Evolutionary conservation across 2,329 filamentous ascomycete species (phyloP), one percentile per base, ranked within the genome.

Genomic region (Neopestalotiopsis clavispora): DNA sequence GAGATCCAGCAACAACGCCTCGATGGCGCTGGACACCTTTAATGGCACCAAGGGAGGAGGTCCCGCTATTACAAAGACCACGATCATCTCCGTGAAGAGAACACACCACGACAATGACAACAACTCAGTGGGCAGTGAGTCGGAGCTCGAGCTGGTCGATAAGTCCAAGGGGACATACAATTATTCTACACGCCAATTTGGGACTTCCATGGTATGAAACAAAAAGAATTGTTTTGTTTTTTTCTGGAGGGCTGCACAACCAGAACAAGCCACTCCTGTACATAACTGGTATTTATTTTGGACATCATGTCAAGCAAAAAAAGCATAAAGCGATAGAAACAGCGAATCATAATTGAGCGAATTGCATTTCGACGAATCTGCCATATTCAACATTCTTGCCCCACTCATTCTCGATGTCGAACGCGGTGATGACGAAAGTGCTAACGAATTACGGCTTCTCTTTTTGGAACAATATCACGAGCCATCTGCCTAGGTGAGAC

Each of bases 11-110:
- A 60, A 67, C 42, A 69, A 69, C 49, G 64, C 40, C 14, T 69
- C 65, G 4, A 49, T 56, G 59, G 49, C 52, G 23, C 34, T 67
- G 28, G 65, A 23, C 23, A 66, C 42, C 42, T 14, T 45, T 20
- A 42, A 5, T 30, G 45, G 58, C 7, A n/a, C 32, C 14, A 66
- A 49, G 12, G 63, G 52, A 4, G 14, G 28, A 17, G 60, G 60
- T 30, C 61, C 66, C n/a, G 65, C 60, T 20, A 69, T 69, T 40
- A 69, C 65, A 32, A 69, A 69, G 60, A 69, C 68, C 10, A 69
- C 68, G 13, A 65, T 69, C 34, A 60, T 69, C 34, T 67, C 68
- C 12, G 68, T 69, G 28, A 59, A 69, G 52, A 65, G 58, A 40
- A 67, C 68, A 20, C 68, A 59, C 14, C 38, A 65, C 10, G 59